Percentiles rank a stretch among this genome's conserved stretches.
Conservation (phyloP, 768 basidiomycete species). For the Cystofilobasidium ferigula region DNA sequence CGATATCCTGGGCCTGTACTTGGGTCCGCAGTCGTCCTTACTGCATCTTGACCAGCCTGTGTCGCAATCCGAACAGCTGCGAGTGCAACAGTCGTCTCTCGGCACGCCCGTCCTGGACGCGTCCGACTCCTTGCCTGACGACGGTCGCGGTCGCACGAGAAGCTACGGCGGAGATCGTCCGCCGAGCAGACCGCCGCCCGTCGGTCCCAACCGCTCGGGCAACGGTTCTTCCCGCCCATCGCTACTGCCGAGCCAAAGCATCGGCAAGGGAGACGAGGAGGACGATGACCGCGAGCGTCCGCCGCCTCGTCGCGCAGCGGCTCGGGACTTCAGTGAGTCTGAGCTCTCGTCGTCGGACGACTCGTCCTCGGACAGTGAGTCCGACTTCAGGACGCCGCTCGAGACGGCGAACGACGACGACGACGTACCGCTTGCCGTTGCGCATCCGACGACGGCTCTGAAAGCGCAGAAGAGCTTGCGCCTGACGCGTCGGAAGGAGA, state of each 20-base stretch:
- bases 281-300: neutral
- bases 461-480: conserved; percentile 71
- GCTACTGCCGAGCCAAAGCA: neutral
- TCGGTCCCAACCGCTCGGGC: neutral
- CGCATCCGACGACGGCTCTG: conserved; percentile 66
- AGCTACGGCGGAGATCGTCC: neutral
- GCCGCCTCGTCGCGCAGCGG: neutral
- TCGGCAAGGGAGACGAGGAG: neutral
- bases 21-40: neutral
- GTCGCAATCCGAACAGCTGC: neutral
- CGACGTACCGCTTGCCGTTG: conserved; percentile 68
- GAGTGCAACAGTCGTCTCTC: neutral
- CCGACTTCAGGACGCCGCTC: conserved; percentile 4
- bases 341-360: neutral
- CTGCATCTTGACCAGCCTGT: neutral
- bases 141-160: neutral
- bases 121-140: neutral
- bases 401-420: conserved; percentile 40
- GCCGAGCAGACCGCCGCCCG: neutral
- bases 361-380: neutral
- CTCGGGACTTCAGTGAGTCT: neutral
- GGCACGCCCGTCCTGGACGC: neutral
- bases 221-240: neutral
- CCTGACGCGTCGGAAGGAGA: conserved; percentile 30
- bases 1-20: neutral